Conservation (phyloP, 2,329 filamentous ascomycete genomes). For the Colletotrichum trifolii region DNA sequence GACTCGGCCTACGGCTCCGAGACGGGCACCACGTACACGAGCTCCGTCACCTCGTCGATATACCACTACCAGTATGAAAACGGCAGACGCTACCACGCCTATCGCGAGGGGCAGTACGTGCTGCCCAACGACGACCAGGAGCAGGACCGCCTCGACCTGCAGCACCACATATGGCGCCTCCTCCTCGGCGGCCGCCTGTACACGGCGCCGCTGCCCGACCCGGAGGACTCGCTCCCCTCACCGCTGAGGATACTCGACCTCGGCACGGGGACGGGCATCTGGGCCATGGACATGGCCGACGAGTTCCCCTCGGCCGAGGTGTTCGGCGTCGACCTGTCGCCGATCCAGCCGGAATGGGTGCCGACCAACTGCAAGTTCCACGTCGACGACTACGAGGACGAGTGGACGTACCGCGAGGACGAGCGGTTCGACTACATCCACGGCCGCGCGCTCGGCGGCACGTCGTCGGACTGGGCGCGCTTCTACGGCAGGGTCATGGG, state of each 20-base stretch:
- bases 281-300: slow-evolving; percentile 60
- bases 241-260: slow-evolving; percentile 63
- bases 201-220: slow-evolving; percentile 41
- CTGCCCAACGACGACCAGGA: slow-evolving; percentile 35
- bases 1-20: slow-evolving; percentile 52
- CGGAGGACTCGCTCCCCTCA: slow-evolving; percentile 41
- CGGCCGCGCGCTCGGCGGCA: slow-evolving; percentile 45
- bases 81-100: slow-evolving; percentile 60
- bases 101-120: slow-evolving; percentile 54
- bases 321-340: slow-evolving; percentile 67
- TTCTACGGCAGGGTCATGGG: slow-evolving; percentile 45
- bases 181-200: slow-evolving; percentile 47
- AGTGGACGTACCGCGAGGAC: slow-evolving; percentile 54
- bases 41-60: slow-evolving; percentile 55
- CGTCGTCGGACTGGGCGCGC: slow-evolving; percentile 46
- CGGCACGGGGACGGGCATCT: slow-evolving; percentile 71
- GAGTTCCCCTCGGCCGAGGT: slow-evolving; percentile 58
- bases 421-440: slow-evolving; percentile 50
- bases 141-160: slow-evolving; percentile 48
- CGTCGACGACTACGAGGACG: slow-evolving; percentile 72
- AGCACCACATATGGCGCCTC: slow-evolving; percentile 49
- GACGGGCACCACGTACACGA: slow-evolving; percentile 44
- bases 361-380: slow-evolving; percentile 72
- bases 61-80: slow-evolving; percentile 58
- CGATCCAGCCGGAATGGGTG: slow-evolving; percentile 67